Evolutionary conservation across 768 basidiomycete species (phyloP).

Genomic region (Suillus spraguei): DNA sequence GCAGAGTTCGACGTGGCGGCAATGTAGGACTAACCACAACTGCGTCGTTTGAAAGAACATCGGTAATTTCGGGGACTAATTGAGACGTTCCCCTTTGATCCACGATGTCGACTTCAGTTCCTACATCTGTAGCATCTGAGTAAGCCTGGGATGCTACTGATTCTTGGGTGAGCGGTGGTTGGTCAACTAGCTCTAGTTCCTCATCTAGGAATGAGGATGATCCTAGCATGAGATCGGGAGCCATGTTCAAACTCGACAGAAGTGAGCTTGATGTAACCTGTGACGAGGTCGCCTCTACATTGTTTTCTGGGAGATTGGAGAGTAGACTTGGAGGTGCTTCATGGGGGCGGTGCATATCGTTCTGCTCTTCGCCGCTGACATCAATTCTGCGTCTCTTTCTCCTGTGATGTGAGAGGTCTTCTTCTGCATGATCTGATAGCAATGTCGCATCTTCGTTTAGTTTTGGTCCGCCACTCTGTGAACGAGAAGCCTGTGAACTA

Average conservation of each 20-base stretch:
- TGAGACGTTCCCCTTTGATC: background rate
- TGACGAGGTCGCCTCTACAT: constrained; percentile 4
- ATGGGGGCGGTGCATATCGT: background rate
- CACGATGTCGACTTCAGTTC: background rate
- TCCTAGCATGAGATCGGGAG: background rate
- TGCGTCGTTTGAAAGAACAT: constrained; percentile 1
- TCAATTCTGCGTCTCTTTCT: constrained; percentile 11
- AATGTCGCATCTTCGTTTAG: background rate
- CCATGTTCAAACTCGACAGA: background rate
- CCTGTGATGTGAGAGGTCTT: background rate
- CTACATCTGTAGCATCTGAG: background rate
- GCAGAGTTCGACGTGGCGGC: background rate
- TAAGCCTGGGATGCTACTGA: background rate
- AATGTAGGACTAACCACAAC: constrained; percentile 6
- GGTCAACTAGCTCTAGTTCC: background rate
- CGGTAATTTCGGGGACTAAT: background rate
- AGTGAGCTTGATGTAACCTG: background rate
- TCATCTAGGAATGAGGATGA: background rate
- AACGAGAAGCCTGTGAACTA: constrained; percentile 5
- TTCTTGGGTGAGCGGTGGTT: constrained; percentile 5
- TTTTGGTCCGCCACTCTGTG: background rate
- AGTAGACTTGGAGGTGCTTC: background rate
- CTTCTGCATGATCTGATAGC: constrained; percentile 2
- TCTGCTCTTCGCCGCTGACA: background rate
- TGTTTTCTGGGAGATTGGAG: background rate